These are phyloP conservation scores for Jackrogersella multiformis DNA, from an alignment of 495 filamentous ascomycete genomes.

Conservation along the genomic window DNA sequence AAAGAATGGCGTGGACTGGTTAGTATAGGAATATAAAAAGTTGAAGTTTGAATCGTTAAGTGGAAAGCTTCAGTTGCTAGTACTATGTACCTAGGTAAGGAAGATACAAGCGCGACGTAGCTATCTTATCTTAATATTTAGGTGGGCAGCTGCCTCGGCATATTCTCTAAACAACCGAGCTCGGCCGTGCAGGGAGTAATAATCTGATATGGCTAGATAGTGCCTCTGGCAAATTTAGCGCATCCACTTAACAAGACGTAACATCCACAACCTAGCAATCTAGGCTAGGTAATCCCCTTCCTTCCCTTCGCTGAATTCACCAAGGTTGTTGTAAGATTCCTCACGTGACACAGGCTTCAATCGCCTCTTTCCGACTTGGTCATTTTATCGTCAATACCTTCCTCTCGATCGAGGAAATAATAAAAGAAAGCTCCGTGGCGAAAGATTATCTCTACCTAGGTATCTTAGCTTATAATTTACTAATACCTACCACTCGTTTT, in stretches of 20 bases:
- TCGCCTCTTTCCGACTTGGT: conserved; percentile 26
- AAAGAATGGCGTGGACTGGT: background rate
- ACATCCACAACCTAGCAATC: background rate
- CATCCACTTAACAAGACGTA: background rate
- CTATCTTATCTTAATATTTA: conserved; percentile 19
- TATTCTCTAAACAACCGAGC: background rate
- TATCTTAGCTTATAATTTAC: background rate
- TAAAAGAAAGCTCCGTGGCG: background rate
- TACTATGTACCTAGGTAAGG: too few relatives aligned
- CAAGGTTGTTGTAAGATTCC: background rate
- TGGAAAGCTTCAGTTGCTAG: background rate
- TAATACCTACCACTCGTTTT: conserved; percentile 1
- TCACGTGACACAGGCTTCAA: conserved; percentile 34
- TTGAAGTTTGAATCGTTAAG: conserved; percentile 4
- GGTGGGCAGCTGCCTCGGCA: conserved; percentile 26
- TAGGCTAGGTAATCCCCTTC: too few relatives aligned
- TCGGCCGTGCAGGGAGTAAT: background rate
- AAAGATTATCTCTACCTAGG: conserved; percentile 18
- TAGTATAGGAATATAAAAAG: conserved; percentile 4
- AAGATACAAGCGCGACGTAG: conserved; percentile 8
- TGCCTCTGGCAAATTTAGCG: background rate
- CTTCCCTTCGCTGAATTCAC: conserved; percentile 14
- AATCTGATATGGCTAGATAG: conserved; percentile 7
- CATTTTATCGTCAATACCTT: conserved; percentile 28
- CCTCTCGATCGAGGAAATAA: conserved; percentile 5